These are phyloP conservation scores for Gilbertella persicaria DNA, from an alignment of 371 early-diverging fungal genomes.

Conservation along the genomic window DNA sequence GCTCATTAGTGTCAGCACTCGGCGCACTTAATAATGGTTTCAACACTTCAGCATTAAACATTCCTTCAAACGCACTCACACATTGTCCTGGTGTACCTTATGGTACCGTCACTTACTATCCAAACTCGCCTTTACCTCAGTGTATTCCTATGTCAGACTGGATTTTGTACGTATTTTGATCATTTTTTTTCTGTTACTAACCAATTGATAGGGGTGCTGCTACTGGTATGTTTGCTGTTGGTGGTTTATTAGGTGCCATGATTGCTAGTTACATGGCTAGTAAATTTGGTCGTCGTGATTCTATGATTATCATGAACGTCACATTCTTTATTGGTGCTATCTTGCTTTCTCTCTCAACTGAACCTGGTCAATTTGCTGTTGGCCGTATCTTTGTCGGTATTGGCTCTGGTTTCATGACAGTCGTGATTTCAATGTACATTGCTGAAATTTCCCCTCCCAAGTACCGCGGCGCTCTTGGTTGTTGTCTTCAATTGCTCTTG, in stretches of 20 bases:
- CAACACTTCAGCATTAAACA: constrained; percentile 49
- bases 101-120: constrained; percentile 42
- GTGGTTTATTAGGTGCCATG: constrained; percentile 77
- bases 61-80: constrained; percentile 42
- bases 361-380: constrained; percentile 8
- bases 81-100: constrained; percentile 41
- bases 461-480: constrained; percentile 73
- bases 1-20: constrained; percentile 42
- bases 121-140: constrained; percentile 37
- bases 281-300: constrained; percentile 67
- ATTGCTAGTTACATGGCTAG: constrained; percentile 57
- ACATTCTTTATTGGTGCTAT: constrained; percentile 70
- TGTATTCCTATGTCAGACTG: constrained; percentile 51
- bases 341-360: constrained; percentile 46
- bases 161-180: constrained; percentile 46
- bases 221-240: constrained; percentile 69
- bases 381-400: constrained; percentile 82
- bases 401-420: constrained; percentile 81
- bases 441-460: constrained; percentile 77
- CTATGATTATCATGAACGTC: constrained; percentile 66
- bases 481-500: constrained; percentile 78
- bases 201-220: constrained; percentile 55
- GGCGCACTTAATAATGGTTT: constrained; percentile 51
- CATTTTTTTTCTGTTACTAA: background rate
- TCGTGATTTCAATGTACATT: constrained; percentile 79